Conservation (phyloP, 192 early-diverging fungal genomes). For the Fimicolochytrium jonesii region DNA sequence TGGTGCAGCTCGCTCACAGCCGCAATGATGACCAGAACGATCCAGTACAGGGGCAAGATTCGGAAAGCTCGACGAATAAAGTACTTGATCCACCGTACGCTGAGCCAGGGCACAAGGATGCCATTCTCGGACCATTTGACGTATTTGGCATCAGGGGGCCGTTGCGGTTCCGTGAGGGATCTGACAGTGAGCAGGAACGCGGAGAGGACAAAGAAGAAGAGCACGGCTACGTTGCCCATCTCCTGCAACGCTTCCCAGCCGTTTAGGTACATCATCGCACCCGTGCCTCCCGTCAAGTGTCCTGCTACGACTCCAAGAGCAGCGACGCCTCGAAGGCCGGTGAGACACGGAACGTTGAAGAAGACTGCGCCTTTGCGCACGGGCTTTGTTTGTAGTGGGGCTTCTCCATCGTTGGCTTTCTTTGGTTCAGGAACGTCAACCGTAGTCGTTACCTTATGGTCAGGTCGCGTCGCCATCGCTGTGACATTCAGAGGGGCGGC, state of each 20-base stretch:
- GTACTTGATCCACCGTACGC: conserved; percentile 31
- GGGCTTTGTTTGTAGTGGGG: no score
- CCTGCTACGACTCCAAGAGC: conserved; percentile 24
- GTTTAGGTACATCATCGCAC: conserved; percentile 18
- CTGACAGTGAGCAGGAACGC: conserved; percentile 34
- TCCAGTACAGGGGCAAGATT: conserved; percentile 28
- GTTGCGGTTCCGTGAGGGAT: conserved; percentile 26
- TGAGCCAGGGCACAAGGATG: conserved; percentile 24
- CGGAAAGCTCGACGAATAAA: conserved; percentile 28
- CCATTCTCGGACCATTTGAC: conserved; percentile 27
- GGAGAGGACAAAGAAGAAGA: conserved; percentile 35
- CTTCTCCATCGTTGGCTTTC: no score
- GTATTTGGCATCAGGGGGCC: conserved; percentile 23
- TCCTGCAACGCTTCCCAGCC: conserved; percentile 23
- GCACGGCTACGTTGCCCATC: conserved; percentile 25
- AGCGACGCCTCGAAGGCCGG: conserved; percentile 30
- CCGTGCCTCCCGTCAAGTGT: conserved; percentile 24
- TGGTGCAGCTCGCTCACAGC: conserved; percentile 11
- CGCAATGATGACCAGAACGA: conserved; percentile 23
- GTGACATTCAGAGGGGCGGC: no score
- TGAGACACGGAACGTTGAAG: conserved; percentile 14
- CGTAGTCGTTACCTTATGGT: no score
- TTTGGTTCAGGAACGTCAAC: no score
- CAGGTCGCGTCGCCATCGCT: no score
- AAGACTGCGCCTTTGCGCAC: conserved; percentile 6